Conservation (phyloP, 768 basidiomycete genomes). For the Leccinellum albellum region DNA sequence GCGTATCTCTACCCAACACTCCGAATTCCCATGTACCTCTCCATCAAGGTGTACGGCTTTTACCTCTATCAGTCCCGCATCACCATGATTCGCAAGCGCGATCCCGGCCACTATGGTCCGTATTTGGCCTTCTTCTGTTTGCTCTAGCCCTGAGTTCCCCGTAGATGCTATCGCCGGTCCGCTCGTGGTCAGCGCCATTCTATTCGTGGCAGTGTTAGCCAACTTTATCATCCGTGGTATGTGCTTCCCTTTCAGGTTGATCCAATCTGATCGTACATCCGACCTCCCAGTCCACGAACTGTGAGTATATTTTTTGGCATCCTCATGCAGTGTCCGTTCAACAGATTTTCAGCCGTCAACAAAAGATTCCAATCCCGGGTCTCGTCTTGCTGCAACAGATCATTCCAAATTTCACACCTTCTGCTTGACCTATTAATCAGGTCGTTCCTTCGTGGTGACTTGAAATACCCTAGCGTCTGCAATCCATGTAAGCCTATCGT, state of each 20-base stretch:
- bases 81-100: constrained; percentile 84
- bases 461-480: neutral
- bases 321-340: neutral
- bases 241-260: constrained; percentile 21
- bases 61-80: constrained; percentile 82
- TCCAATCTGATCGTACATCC: constrained; percentile 4
- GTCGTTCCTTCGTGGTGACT: neutral
- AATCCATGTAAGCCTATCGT: neutral
- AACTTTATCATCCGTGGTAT: constrained; percentile 87
- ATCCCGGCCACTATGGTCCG: constrained; percentile 85
- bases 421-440: neutral
- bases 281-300: constrained; percentile 51
- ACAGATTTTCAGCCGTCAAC: constrained; percentile 20
- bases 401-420: constrained; percentile 20
- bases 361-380: constrained; percentile 29
- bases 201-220: constrained; percentile 84
- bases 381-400: constrained; percentile 22
- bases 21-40: neutral
- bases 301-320: constrained; percentile 33
- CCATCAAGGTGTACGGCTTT: constrained; percentile 75
- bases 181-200: constrained; percentile 69
- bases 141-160: neutral
- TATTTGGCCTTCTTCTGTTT: constrained; percentile 15
- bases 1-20: neutral
- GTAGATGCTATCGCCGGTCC: constrained; percentile 83